Conservation (phyloP, 768 basidiomycete genomes). For the Coprinopsis marcescibilis region DNA sequence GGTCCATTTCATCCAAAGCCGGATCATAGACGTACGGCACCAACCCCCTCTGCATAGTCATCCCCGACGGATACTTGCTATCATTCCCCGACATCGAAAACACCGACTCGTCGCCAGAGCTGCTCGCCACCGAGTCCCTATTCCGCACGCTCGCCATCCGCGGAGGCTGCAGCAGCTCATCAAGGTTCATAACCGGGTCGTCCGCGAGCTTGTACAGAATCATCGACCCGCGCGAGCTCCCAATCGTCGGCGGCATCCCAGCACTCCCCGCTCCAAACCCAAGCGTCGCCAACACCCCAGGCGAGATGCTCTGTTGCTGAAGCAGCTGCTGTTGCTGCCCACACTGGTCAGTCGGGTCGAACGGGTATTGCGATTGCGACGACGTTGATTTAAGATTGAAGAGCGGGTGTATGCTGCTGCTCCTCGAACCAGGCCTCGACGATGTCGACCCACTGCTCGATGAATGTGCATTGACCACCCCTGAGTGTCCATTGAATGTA, state of each 20-base stretch:
- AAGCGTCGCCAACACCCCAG: conserved; percentile 20
- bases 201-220: conserved; percentile 58
- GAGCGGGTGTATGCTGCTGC: conserved; percentile 19
- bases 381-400: too few relatives aligned
- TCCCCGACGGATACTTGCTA: conserved; percentile 57
- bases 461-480: too few relatives aligned
- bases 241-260: neutral
- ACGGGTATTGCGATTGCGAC: too few relatives aligned
- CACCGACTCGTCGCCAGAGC: conserved; percentile 35
- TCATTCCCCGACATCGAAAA: conserved; percentile 46
- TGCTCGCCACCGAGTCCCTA: conserved; percentile 28
- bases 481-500: too few relatives aligned
- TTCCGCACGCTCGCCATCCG: conserved; percentile 17
- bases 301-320: conserved; percentile 9
- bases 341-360: too few relatives aligned
- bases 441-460: conserved; percentile 37
- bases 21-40: conserved; percentile 74
- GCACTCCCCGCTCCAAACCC: conserved; percentile 9
- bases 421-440: conserved; percentile 29
- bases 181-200: conserved; percentile 18
- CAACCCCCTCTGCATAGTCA: conserved; percentile 32
- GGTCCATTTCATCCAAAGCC: conserved; percentile 45
- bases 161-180: conserved; percentile 32
- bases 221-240: conserved; percentile 44
- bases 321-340: too few relatives aligned